A percentile compares a stretch with the other conserved stretches of the same genome.
phyloP scores from a whole-genome alignment of 495 filamentous ascomycete species.

The Hypomontagnella submonticulosa region DNA sequence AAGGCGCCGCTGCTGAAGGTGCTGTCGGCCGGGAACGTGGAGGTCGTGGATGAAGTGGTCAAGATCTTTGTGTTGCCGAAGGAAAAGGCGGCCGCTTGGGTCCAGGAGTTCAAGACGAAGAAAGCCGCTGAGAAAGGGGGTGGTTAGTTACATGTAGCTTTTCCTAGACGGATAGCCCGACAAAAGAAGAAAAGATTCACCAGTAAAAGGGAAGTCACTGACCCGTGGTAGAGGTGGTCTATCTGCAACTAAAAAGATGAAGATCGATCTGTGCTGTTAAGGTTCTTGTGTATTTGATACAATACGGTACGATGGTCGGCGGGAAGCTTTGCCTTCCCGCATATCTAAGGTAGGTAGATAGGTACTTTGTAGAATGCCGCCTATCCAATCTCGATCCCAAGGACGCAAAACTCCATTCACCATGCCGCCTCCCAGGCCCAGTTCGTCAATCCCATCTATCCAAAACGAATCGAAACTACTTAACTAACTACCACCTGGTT shows the following conservation, averaged over 20 bases:
- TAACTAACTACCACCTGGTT: background rate
- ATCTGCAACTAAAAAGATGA: background rate
- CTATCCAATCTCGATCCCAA: constrained; percentile 13
- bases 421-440: constrained; percentile 6
- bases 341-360: constrained; percentile 19
- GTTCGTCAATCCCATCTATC: constrained; percentile 12
- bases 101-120: constrained; percentile 82
- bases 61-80: constrained; percentile 82
- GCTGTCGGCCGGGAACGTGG: constrained; percentile 78
- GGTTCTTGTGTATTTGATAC: constrained; percentile 13
- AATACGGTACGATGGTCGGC: background rate
- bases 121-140: constrained; percentile 59
- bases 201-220: constrained; percentile 7
- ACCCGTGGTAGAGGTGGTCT: background rate
- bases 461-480: constrained; percentile 1
- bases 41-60: constrained; percentile 87
- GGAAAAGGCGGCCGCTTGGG: constrained; percentile 72
- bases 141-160: constrained; percentile 9
- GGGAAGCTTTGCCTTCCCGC: constrained; percentile 4
- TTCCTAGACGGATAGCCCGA: background rate
- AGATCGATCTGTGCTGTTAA: background rate
- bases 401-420: constrained; percentile 20
- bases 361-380: constrained; percentile 24
- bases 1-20: constrained; percentile 80
- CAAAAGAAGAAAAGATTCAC: background rate